Base-by-base conservation (phyloP, 352 stramenopile species). In the Pythium rhizo-oryzae region DNA sequence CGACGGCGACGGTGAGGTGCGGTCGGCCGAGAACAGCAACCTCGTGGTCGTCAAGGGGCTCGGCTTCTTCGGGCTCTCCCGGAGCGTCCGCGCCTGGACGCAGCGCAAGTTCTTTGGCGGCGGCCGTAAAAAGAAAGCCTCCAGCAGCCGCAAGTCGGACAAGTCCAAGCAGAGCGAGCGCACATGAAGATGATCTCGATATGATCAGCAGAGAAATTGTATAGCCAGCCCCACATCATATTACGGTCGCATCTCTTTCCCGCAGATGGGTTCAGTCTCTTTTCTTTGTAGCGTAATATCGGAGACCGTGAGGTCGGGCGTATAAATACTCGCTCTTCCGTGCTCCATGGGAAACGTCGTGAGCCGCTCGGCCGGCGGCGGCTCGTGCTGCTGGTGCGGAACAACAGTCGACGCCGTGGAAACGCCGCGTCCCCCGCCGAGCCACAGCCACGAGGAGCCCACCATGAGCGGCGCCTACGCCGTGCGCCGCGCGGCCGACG, bases 401-500 rank as follows among this genome's bases (percentile, higher is more conserved):
- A 21, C 44, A 28, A 51, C 44, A 47, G 41, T 8, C 2, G 18
- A 33, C 28, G 28, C 28, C 28, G 28, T 33, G 28, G 28, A 33
- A 33, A 33, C 28, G 41, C 41, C 18, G 41, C 41, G 11, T 47
- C 41, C 41, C 41, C 13, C 41, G n/a, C n/a, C n/a, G n/a, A n/a
- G 6, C 30, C 30, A 23, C 24, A 35, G 33, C 39, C 25, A 62
- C 41, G 15, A 2, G 11, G 5, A 33, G 8, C 2, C 9, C 56
- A 41, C 49, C 30, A 59, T 41, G 23, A 50, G 13, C 23, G 21
- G 19, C 44, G 47, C 71, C 24, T 91, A 86, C 62, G 44, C 66
- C 5, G 78, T 93, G 41, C 82, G 85, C n/a, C 82, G 85, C 28
- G 85, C 80, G 44, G 69, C 77, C 49, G 80, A 93, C 24, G 69